phyloP scores from a whole-genome alignment of 2,329 filamentous ascomycete genomes.

The Dactylellina haptotyla region DNA sequence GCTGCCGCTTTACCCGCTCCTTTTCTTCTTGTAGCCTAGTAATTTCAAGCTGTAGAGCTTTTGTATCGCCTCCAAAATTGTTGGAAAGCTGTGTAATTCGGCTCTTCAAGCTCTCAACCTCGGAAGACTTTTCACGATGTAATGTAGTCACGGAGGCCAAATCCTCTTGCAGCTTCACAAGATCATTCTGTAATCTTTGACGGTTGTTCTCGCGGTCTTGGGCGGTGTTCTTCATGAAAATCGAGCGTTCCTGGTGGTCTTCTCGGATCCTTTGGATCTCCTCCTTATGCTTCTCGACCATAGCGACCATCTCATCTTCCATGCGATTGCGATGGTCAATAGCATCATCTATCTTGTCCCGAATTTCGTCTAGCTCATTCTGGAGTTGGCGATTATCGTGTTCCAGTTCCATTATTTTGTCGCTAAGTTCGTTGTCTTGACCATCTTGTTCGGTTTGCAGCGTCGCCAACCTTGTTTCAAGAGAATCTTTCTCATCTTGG shows the following conservation, averaged over 20 bases:
- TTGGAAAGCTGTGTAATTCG: constrained; percentile 57
- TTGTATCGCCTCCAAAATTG: constrained; percentile 57
- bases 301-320: constrained; percentile 65
- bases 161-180: constrained; percentile 63
- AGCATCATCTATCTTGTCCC: constrained; percentile 68
- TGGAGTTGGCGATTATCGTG: constrained; percentile 67
- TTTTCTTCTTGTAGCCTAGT: constrained; percentile 51
- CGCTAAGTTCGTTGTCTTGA: constrained; percentile 64
- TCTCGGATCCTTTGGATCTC: constrained; percentile 70
- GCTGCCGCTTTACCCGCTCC: constrained; percentile 55
- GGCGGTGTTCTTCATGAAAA: constrained; percentile 77
- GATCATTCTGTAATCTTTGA: constrained; percentile 73
- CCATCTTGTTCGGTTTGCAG: constrained; percentile 58
- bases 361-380: constrained; percentile 68
- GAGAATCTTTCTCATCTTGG: constrained; percentile 44
- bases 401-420: constrained; percentile 71
- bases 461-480: constrained; percentile 30
- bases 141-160: constrained; percentile 65
- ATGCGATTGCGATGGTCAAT: constrained; percentile 68
- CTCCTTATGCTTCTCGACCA: constrained; percentile 73
- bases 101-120: constrained; percentile 61
- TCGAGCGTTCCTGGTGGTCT: constrained; percentile 71
- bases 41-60: constrained; percentile 60
- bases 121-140: constrained; percentile 63
- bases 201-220: constrained; percentile 79